phyloP scores from a whole-genome alignment of 495 filamentous ascomycete species.

The Lophium mytilinum region DNA sequence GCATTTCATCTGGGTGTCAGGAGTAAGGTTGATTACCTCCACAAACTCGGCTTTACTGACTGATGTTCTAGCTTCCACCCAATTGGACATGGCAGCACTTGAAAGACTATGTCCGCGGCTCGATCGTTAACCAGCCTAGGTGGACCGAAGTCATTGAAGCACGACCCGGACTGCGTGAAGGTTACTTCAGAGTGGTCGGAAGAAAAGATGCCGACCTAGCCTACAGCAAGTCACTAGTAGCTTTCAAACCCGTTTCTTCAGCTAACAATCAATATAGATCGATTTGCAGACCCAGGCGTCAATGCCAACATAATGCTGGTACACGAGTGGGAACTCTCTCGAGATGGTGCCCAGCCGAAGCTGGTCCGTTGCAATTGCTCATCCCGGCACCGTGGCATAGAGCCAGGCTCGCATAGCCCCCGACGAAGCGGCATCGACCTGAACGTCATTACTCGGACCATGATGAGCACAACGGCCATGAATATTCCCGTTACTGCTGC shows the following conservation, averaged over 20 bases:
- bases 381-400: background rate
- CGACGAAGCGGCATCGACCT: background rate
- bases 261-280: background rate
- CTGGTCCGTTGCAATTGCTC: background rate
- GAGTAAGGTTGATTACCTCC: background rate
- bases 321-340: background rate
- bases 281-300: conserved; percentile 1
- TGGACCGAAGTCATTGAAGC: conserved; percentile 14
- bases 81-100: conserved; percentile 16
- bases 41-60: background rate
- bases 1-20: background rate
- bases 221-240: conserved; percentile 8
- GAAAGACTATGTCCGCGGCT: conserved; percentile 17
- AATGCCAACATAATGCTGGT: background rate
- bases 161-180: conserved; percentile 6
- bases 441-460: background rate
- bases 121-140: conserved; percentile 11
- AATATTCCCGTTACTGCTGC: background rate
- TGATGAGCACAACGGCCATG: background rate
- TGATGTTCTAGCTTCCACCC: conserved; percentile 4
- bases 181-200: conserved; percentile 9
- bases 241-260: background rate
- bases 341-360: background rate
- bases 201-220: conserved; percentile 12
- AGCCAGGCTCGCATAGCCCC: background rate